These are phyloP conservation scores for Melampsora medusae DNA, from an alignment of 1,284 basidiomycete species.

Conservation along the genomic window DNA sequence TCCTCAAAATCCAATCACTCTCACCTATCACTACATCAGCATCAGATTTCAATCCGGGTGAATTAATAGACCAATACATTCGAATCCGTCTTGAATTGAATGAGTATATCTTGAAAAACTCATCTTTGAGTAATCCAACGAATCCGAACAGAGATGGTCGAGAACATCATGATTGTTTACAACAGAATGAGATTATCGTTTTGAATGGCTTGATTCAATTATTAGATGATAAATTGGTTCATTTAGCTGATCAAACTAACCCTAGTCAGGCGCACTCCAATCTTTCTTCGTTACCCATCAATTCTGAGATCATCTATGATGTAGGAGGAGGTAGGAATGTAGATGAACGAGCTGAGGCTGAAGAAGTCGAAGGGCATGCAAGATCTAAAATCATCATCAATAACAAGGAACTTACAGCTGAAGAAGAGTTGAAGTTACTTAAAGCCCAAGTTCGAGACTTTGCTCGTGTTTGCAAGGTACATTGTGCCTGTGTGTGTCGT, in stretches of 20 bases:
- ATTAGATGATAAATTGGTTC: slow-evolving; percentile 35
- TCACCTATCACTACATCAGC: slow-evolving; percentile 29
- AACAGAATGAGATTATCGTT: slow-evolving; percentile 36
- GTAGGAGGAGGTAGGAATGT: slow-evolving; percentile 1
- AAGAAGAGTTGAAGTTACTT: slow-evolving; percentile 74
- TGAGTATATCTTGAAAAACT: slow-evolving; percentile 39
- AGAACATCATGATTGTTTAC: neutral
- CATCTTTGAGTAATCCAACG: slow-evolving; percentile 4
- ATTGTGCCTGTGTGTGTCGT: slow-evolving; percentile 20
- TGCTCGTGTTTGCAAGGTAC: slow-evolving; percentile 78
- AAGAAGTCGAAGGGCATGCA: neutral
- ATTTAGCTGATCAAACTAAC: slow-evolving; percentile 1
- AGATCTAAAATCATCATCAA: slow-evolving; percentile 50
- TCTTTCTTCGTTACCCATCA: neutral
- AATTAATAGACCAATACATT: slow-evolving; percentile 21
- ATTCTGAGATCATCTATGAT: slow-evolving; percentile 1
- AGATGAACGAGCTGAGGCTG: slow-evolving; percentile 2
- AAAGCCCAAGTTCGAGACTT: slow-evolving; percentile 89
- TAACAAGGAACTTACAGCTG: slow-evolving; percentile 58
- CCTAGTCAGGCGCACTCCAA: neutral
- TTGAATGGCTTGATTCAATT: slow-evolving; percentile 38
- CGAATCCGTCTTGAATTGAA: slow-evolving; percentile 33
- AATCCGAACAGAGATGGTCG: slow-evolving; percentile 4
- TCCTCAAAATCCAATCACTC: slow-evolving; percentile 36
- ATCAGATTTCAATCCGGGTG: slow-evolving; percentile 7